Evolutionary conservation across 805 yeast species (phyloP).

Genomic region (Pichia phayaonensis): DNA sequence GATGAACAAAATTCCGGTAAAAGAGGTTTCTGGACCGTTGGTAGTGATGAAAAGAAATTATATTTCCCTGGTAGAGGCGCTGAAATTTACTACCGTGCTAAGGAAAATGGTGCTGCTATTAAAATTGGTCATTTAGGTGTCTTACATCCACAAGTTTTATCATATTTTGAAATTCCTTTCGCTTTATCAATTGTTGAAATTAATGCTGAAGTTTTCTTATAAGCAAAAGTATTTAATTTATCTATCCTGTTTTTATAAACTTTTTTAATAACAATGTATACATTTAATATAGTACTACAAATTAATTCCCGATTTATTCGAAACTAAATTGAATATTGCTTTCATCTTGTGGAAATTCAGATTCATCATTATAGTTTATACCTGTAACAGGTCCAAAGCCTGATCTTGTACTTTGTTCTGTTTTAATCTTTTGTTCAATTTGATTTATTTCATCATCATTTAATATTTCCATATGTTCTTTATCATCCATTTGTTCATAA

Average conservation of each 20-base stretch:
- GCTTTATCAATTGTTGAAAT: constrained; percentile 91
- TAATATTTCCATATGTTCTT: constrained; percentile 16
- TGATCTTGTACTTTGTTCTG: constrained; percentile 6
- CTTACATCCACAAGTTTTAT: constrained; percentile 89
- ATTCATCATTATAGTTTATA: constrained; percentile 28
- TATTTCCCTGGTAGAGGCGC: constrained; percentile 99
- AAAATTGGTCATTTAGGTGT: constrained; percentile 86
- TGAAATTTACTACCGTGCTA: constrained; percentile 63
- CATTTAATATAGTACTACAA: background rate
- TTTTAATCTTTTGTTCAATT: constrained; percentile 3
- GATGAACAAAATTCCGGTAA: constrained; percentile 39
- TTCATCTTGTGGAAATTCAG: constrained; percentile 29
- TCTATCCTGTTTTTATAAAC: background rate
- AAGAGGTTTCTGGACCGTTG: constrained; percentile 85
- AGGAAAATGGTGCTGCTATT: constrained; percentile 47
- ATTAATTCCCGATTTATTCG: constrained; percentile 11
- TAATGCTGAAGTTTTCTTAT: constrained; percentile 81
- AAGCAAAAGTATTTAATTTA: constrained; percentile 13
- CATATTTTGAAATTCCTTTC: constrained; percentile 79
- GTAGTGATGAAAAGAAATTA: constrained; percentile 56
- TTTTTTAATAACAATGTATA: background rate
- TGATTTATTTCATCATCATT: constrained; percentile 19
- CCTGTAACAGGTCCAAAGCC: constrained; percentile 13
- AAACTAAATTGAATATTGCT: constrained; percentile 25
- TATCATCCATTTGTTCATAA: constrained; percentile 9